phyloP scores from a whole-genome alignment of 2,329 filamentous ascomycete species.

The Lachnum nothofagi region DNA sequence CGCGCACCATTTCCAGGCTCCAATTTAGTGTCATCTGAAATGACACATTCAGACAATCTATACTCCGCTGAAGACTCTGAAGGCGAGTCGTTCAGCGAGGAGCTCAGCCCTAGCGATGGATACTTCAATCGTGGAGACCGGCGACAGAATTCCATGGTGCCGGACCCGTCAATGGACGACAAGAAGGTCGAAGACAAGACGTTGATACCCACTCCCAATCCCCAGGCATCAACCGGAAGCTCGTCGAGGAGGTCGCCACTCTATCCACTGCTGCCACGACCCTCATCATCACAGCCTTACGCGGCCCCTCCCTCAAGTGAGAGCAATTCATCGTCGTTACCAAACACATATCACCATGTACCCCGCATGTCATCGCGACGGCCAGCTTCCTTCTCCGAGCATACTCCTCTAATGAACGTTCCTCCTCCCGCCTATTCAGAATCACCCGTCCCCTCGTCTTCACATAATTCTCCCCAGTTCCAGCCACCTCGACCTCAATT shows the following conservation, averaged over 20 bases:
- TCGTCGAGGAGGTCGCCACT: slow-evolving; percentile 15
- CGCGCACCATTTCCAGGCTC: slow-evolving; percentile 13
- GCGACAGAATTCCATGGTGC: slow-evolving; percentile 19
- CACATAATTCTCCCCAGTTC: slow-evolving; percentile 3
- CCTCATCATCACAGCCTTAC: slow-evolving; percentile 19
- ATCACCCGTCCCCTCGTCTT: slow-evolving; percentile 11
- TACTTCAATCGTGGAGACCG: slow-evolving; percentile 27
- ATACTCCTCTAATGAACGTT: slow-evolving; percentile 15
- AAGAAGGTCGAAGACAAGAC: slow-evolving; percentile 23
- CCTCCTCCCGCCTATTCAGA: slow-evolving; percentile 29
- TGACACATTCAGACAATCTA: slow-evolving; percentile 24
- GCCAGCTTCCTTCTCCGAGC: slow-evolving; percentile 12
- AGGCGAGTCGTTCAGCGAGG: slow-evolving; percentile 26
- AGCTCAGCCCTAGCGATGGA: slow-evolving; percentile 29
- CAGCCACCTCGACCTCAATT: not conserved
- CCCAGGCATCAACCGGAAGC: slow-evolving; percentile 12
- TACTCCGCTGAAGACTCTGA: slow-evolving; percentile 23
- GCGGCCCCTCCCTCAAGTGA: slow-evolving; percentile 16
- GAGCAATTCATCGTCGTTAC: slow-evolving; percentile 3
- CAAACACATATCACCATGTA: slow-evolving; percentile 13
- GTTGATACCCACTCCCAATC: slow-evolving; percentile 20
- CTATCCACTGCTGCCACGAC: slow-evolving; percentile 16
- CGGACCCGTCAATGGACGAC: slow-evolving; percentile 22
- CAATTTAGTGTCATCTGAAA: slow-evolving; percentile 12
- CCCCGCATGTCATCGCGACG: slow-evolving; percentile 15